Percentiles rank a stretch among this genome's conserved stretches.
These are phyloP conservation scores for Piloderma croceum DNA, from an alignment of 768 basidiomycete genomes.

Conservation along the genomic window DNA sequence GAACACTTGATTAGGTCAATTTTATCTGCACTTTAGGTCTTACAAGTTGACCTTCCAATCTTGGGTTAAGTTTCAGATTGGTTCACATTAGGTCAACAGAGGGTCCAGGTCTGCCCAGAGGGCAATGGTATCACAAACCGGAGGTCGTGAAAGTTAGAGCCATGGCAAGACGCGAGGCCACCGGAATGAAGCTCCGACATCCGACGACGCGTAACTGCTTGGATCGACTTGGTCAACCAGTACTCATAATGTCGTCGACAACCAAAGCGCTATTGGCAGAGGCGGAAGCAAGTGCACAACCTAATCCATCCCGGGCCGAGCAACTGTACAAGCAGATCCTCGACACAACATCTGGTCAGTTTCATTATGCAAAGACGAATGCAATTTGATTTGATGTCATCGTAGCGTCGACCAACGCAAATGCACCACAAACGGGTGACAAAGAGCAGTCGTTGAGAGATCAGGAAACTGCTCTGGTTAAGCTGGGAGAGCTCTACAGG, in stretches of 20 bases:
- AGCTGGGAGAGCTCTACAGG: conserved; percentile 81
- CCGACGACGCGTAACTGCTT: no score
- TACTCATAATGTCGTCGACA: conserved; percentile 24
- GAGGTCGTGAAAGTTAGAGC: no score
- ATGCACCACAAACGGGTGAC: conserved; percentile 30
- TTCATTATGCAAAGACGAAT: not conserved
- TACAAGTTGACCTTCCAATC: no score
- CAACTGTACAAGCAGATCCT: conserved; percentile 71
- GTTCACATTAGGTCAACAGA: no score
- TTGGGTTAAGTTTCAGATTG: no score
- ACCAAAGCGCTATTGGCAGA: conserved; percentile 47
- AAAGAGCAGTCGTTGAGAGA: conserved; percentile 60
- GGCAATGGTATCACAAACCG: no score
- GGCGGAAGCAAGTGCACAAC: conserved; percentile 42
- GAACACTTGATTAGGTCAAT: no score
- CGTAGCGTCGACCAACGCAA: conserved; percentile 29
- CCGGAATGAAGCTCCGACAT: no score
- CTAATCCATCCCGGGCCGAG: conserved; percentile 61
- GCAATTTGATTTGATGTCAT: not conserved
- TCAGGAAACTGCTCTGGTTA: conserved; percentile 81
- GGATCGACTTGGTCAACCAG: no score
- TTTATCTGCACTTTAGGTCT: no score
- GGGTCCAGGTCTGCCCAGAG: no score
- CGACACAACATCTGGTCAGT: conserved; percentile 31
- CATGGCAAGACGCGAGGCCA: no score